Evolutionary conservation across 2,329 filamentous ascomycete species (phyloP).

Genomic region (Hortaea werneckii): DNA sequence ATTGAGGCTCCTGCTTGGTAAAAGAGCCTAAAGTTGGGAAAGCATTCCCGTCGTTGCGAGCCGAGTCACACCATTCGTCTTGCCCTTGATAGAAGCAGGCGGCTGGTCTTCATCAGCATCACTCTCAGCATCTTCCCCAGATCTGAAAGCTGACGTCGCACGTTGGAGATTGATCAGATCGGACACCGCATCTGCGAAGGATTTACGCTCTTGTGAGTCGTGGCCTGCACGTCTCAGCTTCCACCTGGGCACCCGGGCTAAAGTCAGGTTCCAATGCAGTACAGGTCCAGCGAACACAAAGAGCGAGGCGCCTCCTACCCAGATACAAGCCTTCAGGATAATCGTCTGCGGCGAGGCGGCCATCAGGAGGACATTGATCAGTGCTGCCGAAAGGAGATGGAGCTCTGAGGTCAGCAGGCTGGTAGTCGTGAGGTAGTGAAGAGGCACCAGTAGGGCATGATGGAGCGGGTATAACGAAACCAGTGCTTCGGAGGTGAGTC

Average conservation of each 20-base stretch:
- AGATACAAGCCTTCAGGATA: constrained; percentile 36
- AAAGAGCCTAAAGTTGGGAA: constrained; percentile 9
- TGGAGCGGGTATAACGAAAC: constrained; percentile 73
- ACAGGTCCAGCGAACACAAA: constrained; percentile 64
- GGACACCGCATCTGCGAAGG: constrained; percentile 33
- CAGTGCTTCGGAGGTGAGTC: constrained; percentile 44
- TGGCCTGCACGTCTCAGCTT: constrained; percentile 57
- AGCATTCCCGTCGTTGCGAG: constrained; percentile 5
- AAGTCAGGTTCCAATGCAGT: constrained; percentile 70
- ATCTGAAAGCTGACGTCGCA: constrained; percentile 17
- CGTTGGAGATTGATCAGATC: constrained; percentile 26
- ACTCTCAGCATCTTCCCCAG: constrained; percentile 25
- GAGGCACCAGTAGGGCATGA: constrained; percentile 59
- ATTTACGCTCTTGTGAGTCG: constrained; percentile 32
- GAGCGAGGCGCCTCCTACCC: constrained; percentile 59
- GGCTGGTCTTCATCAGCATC: constrained; percentile 39
- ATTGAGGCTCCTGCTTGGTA: constrained; percentile 9
- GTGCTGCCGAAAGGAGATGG: constrained; percentile 69
- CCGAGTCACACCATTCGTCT: constrained; percentile 9
- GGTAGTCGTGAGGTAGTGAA: constrained; percentile 77
- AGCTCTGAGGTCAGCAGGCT: constrained; percentile 81
- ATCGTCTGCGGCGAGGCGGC: constrained; percentile 50
- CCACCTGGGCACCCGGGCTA: constrained; percentile 87
- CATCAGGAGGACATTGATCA: constrained; percentile 73
- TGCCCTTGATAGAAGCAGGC: constrained; percentile 11